A percentile compares a stretch with the other conserved stretches of the same genome.
phyloP scores from a whole-genome alignment of 2,329 filamentous ascomycete species.

The Exophiala viscosa region DNA sequence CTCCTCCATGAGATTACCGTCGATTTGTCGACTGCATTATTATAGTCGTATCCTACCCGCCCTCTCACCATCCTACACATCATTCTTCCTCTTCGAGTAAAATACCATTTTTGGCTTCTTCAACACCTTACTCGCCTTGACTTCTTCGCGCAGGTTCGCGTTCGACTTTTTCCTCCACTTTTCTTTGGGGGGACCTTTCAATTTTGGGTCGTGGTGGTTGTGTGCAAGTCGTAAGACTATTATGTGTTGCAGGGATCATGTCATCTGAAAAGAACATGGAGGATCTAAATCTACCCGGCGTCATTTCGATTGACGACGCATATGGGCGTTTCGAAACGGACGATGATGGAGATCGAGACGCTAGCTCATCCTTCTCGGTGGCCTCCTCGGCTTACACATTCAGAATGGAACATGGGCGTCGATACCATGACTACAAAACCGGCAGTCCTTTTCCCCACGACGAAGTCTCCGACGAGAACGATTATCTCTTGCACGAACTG shows the following conservation, averaged over 20 bases:
- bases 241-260: conserved; percentile 7
- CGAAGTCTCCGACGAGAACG: conserved; percentile 23
- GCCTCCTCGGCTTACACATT: conserved; percentile 31
- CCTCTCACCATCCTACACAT: too few species aligned
- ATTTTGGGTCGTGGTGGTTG: not conserved
- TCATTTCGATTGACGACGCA: conserved; percentile 22
- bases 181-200: too few species aligned
- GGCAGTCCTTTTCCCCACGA: conserved; percentile 31
- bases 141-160: too few species aligned
- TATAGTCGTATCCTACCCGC: too few species aligned
- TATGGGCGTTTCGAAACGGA: conserved; percentile 12
- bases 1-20: too few species aligned
- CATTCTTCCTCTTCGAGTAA: too few species aligned
- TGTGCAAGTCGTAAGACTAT: not conserved
- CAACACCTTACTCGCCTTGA: too few species aligned
- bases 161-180: too few species aligned
- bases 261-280: conserved; percentile 22
- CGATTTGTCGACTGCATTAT: too few species aligned
- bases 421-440: conserved; percentile 34
- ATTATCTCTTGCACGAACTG: conserved; percentile 21
- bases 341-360: conserved; percentile 16
- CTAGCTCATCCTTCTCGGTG: conserved; percentile 26
- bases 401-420: conserved; percentile 34
- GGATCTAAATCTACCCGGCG: conserved; percentile 12
- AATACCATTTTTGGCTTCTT: too few species aligned